Evolutionary conservation across 352 stramenopile genomes (phyloP).

Genomic region (Globisporangium uncinulatum): DNA sequence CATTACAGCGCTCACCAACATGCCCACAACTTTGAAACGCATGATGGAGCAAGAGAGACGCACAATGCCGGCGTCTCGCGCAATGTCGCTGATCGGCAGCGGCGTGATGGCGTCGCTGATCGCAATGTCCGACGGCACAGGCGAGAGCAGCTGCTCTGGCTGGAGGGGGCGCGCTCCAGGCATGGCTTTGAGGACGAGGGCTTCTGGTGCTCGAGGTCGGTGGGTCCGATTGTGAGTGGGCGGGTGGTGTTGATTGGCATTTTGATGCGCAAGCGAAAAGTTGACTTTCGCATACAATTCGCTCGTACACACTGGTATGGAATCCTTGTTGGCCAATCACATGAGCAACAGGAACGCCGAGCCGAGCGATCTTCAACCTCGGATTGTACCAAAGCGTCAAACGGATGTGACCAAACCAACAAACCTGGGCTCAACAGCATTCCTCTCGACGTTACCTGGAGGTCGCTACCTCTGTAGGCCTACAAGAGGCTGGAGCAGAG

Average conservation of each 20-base stretch:
- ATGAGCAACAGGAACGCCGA: background rate
- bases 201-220: background rate
- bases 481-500: too few species aligned
- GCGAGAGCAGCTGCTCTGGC: slow-evolving; percentile 53
- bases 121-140: slow-evolving; percentile 74
- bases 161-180: slow-evolving; percentile 36
- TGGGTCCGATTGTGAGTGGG: background rate
- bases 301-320: too few species aligned
- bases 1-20: background rate
- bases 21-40: background rate
- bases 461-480: too few species aligned
- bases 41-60: slow-evolving; percentile 4
- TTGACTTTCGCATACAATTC: too few species aligned
- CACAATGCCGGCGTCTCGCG: slow-evolving; percentile 61
- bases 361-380: background rate
- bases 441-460: too few species aligned
- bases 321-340: too few species aligned
- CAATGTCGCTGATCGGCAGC: slow-evolving; percentile 62
- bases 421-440: too few species aligned
- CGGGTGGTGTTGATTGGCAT: too few species aligned
- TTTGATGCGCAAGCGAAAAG: too few species aligned
- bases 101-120: slow-evolving; percentile 76
- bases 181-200: slow-evolving; percentile 3
- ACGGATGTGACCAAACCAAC: too few species aligned
- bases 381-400: too few species aligned